These are phyloP conservation scores for Pterocarpus macrocarpus DNA, from an alignment of 306 rosid genomes.

Conservation along the genomic window DNA sequence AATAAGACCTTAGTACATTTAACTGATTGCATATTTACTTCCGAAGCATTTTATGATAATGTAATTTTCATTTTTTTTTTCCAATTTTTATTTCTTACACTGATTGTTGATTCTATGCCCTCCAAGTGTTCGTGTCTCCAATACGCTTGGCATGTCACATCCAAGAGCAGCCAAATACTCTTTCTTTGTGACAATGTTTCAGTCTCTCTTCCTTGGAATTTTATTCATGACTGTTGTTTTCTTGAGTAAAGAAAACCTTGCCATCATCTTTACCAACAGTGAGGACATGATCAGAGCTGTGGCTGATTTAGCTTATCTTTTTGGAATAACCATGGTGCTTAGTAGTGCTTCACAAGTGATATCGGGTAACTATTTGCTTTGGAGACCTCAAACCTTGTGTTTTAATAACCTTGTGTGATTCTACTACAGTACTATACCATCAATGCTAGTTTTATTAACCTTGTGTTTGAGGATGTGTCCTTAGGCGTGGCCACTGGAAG, in stretches of 20 bases:
- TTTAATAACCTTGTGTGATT: neutral
- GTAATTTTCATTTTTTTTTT: too few relatives aligned
- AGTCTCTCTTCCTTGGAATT: constrained; percentile 58
- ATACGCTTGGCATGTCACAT: constrained; percentile 61
- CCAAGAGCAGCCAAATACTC: constrained; percentile 68
- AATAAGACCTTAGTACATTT: too few relatives aligned
- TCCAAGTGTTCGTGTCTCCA: constrained; percentile 68
- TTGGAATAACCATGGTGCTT: constrained; percentile 39
- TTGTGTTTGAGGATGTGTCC: neutral
- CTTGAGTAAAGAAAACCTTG: constrained; percentile 26
- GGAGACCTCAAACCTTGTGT: neutral
- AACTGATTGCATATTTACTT: too few relatives aligned
- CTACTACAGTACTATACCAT: too few relatives aligned
- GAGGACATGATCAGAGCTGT: constrained; percentile 38
- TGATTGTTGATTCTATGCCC: constrained; percentile 24
- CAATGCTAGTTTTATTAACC: too few relatives aligned
- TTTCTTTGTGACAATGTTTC: constrained; percentile 52
- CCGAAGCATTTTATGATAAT: neutral
- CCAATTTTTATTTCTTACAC: neutral
- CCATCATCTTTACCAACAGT: constrained; percentile 45
- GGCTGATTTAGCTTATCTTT: constrained; percentile 47
- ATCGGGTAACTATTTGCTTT: constrained; percentile 48
- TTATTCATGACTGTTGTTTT: constrained; percentile 46
- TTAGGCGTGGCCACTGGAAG: constrained; percentile 68
- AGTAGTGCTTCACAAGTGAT: constrained; percentile 44